Evolutionary conservation across 176 grass and related monocot genomes (phyloP).

Genomic region (Ensete ventricosum): DNA sequence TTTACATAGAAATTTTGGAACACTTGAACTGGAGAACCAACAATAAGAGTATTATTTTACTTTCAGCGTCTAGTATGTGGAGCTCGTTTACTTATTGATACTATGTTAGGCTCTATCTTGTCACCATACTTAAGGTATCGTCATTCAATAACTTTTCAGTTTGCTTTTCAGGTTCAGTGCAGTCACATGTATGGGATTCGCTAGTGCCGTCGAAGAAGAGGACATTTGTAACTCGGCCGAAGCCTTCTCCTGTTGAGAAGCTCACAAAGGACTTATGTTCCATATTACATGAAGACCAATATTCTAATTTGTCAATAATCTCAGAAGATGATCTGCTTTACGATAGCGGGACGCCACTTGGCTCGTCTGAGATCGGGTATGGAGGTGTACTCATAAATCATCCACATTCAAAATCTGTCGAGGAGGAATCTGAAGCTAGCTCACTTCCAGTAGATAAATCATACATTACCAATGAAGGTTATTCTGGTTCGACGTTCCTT

Average conservation of each 20-base stretch:
- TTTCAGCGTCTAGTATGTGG: background rate
- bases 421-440: constrained; percentile 38
- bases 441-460: constrained; percentile 56
- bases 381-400: constrained; percentile 29
- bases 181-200: constrained; percentile 36
- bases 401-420: constrained; percentile 24
- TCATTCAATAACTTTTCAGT: background rate
- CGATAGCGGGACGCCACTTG: constrained; percentile 13
- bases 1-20: background rate
- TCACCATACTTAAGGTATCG: constrained; percentile 1
- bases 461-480: constrained; percentile 44
- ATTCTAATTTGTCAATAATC: constrained; percentile 19
- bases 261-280: constrained; percentile 39
- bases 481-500: constrained; percentile 31
- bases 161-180: constrained; percentile 29
- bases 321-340: constrained; percentile 37
- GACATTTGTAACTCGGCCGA: constrained; percentile 30
- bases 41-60: background rate
- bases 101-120: background rate
- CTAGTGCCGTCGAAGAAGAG: constrained; percentile 37
- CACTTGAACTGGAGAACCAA: background rate
- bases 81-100: background rate
- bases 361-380: constrained; percentile 31
- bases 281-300: constrained; percentile 32
- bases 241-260: constrained; percentile 35